Percentiles rank a stretch among this genome's conserved stretches.
Evolutionary conservation across 2,329 filamentous ascomycete species (phyloP).

Genomic region (Alternaria dauci): DNA sequence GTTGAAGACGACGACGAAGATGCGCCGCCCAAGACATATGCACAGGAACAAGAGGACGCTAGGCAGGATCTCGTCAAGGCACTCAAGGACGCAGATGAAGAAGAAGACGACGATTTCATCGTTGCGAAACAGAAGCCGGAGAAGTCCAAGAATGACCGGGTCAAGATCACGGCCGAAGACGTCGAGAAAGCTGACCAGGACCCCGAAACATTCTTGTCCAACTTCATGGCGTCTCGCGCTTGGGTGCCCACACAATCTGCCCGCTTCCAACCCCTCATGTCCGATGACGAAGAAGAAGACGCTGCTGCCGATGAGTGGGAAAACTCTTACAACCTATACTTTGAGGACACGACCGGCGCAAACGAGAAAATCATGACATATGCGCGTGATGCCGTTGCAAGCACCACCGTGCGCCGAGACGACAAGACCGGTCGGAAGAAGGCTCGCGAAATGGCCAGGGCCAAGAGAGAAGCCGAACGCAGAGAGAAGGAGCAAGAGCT

Average conservation of each 20-base stretch:
- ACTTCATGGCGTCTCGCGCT: conserved; percentile 90
- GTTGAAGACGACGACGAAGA: conserved; percentile 65
- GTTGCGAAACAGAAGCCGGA: conserved; percentile 70
- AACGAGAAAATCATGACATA: conserved; percentile 91
- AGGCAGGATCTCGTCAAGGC: conserved; percentile 80
- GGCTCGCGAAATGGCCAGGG: conserved; percentile 78
- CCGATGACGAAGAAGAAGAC: conserved; percentile 83
- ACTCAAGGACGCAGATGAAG: conserved; percentile 72
- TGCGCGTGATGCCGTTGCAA: conserved; percentile 82
- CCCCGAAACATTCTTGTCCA: conserved; percentile 90
- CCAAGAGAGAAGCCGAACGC: conserved; percentile 81
- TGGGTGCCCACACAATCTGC: conserved; percentile 78
- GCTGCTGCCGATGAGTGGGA: conserved; percentile 85
- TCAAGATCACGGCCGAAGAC: conserved; percentile 59
- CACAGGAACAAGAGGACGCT: conserved; percentile 85
- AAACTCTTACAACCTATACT: conserved; percentile 92
- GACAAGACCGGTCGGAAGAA: conserved; percentile 79
- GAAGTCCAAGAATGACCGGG: conserved; percentile 37
- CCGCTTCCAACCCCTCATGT: conserved; percentile 84
- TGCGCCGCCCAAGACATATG: conserved; percentile 73
- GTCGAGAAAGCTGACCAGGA: conserved; percentile 83
- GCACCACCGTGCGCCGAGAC: conserved; percentile 85
- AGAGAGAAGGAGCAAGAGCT: conserved; percentile 79
- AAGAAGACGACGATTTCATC: conserved; percentile 76
- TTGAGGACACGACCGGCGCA: conserved; percentile 87